Conservation (phyloP, 129 eudicot species). For the Tanacetum coccineum region DNA sequence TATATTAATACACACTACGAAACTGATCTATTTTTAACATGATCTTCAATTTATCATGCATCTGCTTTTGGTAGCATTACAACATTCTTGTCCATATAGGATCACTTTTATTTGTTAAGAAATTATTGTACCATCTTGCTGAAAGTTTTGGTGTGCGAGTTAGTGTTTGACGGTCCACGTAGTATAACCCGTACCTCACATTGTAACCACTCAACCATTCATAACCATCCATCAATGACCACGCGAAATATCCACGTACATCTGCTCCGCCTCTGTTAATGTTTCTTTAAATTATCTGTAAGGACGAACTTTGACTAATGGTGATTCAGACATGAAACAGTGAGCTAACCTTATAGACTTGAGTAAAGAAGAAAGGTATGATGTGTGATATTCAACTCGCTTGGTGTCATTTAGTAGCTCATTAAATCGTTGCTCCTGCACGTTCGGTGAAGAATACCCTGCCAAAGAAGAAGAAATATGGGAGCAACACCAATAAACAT, state of each 20-base stretch:
- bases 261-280: conserved; percentile 68
- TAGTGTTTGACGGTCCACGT: too few species aligned
- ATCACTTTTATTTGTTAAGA: too few species aligned
- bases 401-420: conserved; percentile 43
- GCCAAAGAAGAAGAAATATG: conserved; percentile 8
- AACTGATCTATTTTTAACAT: too few species aligned
- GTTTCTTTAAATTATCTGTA: not conserved
- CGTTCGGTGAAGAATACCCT: conserved; percentile 46
- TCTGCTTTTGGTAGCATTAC: too few species aligned
- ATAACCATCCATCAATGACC: conserved; percentile 70
- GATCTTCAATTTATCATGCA: too few species aligned
- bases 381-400: conserved; percentile 47
- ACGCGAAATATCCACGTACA: conserved; percentile 70
- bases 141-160: too few species aligned
- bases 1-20: too few species aligned
- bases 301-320: not conserved
- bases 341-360: conserved; percentile 52
- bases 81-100: not conserved
- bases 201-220: conserved; percentile 64
- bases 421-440: conserved; percentile 16
- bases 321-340: too few species aligned
- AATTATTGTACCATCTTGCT: too few species aligned
- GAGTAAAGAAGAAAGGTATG: conserved; percentile 55
- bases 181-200: conserved; percentile 17
- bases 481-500: not conserved